A percentile compares a stretch with the other conserved stretches of the same genome.
Conservation (phyloP, 208 protist species). For the Borovskyia barvae region DNA sequence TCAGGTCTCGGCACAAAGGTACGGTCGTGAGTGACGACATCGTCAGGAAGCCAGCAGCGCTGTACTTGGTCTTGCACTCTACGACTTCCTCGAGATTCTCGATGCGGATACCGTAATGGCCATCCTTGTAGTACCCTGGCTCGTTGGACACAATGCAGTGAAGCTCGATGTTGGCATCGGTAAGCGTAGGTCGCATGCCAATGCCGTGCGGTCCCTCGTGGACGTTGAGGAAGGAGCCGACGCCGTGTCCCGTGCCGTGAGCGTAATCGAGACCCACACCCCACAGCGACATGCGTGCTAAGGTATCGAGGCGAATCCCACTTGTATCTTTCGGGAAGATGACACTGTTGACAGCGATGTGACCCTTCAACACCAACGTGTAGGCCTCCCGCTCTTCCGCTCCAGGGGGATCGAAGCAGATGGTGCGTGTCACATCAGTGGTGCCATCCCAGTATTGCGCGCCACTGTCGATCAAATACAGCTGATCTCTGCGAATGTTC, state of each 20-base stretch:
- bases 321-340: constrained; percentile 88
- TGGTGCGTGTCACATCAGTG: constrained; percentile 96
- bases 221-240: constrained; percentile 96
- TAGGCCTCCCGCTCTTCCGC: constrained; percentile 87
- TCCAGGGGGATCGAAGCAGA: constrained; percentile 82
- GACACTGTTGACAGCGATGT: constrained; percentile 82
- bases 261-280: constrained; percentile 93
- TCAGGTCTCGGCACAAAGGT: constrained; percentile 90
- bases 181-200: constrained; percentile 39
- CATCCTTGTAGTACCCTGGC: constrained; percentile 97
- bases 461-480: constrained; percentile 96
- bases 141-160: constrained; percentile 89
- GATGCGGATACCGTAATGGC: constrained; percentile 97
- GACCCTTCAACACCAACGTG: constrained; percentile 96
- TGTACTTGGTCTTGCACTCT: constrained; percentile 43
- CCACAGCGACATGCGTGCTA: constrained; percentile 93
- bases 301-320: constrained; percentile 83
- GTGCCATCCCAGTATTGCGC: constrained; percentile 96
- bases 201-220: constrained; percentile 95
- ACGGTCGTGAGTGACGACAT: constrained; percentile 88
- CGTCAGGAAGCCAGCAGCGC: constrained; percentile 55
- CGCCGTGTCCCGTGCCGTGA: constrained; percentile 97
- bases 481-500: constrained; percentile 50
- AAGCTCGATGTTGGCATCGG: constrained; percentile 51
- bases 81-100: constrained; percentile 96